A percentile compares a stretch with the other conserved stretches of the same genome.
phyloP scores from a whole-genome alignment of 2,329 filamentous ascomycete species.

The Cladosporium oxysporum region DNA sequence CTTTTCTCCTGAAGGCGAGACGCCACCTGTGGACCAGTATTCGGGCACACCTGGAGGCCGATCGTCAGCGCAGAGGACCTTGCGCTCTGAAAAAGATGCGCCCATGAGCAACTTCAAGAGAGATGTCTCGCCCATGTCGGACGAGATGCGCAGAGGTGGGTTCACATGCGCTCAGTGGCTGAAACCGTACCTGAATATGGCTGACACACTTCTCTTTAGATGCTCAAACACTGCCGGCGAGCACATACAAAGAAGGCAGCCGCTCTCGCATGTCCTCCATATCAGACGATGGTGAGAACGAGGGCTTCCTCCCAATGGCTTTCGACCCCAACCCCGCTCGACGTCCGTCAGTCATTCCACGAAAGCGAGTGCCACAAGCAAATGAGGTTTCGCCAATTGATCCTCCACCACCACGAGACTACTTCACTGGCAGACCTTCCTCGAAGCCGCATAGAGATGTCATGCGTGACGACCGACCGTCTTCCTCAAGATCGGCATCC shows the following conservation, averaged over 20 bases:
- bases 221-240: conserved; percentile 70
- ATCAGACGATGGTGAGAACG: conserved; percentile 62
- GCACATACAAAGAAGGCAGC: conserved; percentile 75
- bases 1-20: conserved; percentile 59
- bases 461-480: conserved; percentile 41
- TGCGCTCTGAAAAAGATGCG: conserved; percentile 31
- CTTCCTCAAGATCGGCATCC: conserved; percentile 48
- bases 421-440: conserved; percentile 44
- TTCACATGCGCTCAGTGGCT: conserved; percentile 28
- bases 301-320: conserved; percentile 53
- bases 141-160: conserved; percentile 37
- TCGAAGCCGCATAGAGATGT: conserved; percentile 42
- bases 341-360: conserved; percentile 25
- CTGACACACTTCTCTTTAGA: conserved; percentile 39
- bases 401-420: conserved; percentile 41
- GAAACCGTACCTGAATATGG: conserved; percentile 26
- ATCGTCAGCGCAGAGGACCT: conserved; percentile 52
- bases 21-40: conserved; percentile 61
- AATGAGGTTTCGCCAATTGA: conserved; percentile 30
- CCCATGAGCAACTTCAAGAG: conserved; percentile 31
- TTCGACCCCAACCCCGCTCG: conserved; percentile 50
- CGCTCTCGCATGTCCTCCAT: conserved; percentile 67
- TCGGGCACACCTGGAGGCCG: conserved; percentile 70
- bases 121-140: conserved; percentile 40
- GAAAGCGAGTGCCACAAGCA: conserved; percentile 30